These are phyloP conservation scores for Oryza glaberrima DNA, from an alignment of 176 grass and related monocot genomes.

Conservation along the genomic window DNA sequence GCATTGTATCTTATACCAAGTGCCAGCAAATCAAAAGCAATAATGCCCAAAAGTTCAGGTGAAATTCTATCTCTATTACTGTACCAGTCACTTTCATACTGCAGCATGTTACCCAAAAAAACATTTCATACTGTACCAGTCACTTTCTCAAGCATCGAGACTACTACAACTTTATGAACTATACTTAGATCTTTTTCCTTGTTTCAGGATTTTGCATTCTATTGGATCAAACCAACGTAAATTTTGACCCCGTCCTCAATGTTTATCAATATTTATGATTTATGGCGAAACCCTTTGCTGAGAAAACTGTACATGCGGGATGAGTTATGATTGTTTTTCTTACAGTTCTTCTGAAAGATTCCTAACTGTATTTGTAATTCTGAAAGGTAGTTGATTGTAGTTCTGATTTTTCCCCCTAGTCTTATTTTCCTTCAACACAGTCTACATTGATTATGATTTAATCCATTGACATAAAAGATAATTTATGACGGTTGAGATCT, in stretches of 20 bases:
- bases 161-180: not conserved
- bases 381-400: not conserved
- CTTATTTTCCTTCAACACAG: not conserved
- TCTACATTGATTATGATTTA: constrained; percentile 12
- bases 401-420: not conserved
- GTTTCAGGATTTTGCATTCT: constrained; percentile 18
- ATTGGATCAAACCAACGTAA: constrained; percentile 5
- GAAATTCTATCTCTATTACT: not conserved
- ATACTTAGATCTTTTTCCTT: not conserved
- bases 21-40: not conserved
- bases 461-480: not conserved
- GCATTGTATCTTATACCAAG: constrained; percentile 3
- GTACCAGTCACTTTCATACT: not conserved
- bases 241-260: not conserved
- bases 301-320: constrained; percentile 34
- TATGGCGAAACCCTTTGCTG: constrained; percentile 17
- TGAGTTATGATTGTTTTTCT: constrained; percentile 37
- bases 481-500: not conserved
- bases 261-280: constrained; percentile 6
- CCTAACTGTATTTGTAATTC: constrained; percentile 1
- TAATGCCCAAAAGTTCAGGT: constrained; percentile 36
- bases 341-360: constrained; percentile 29
- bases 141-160: not conserved
- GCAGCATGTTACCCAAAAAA: not conserved
- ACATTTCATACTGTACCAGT: not conserved